Evolutionary conservation across 2,329 filamentous ascomycete species (phyloP), one percentile per base, ranked within the genome.

Genomic region (Lojkania enalia): DNA sequence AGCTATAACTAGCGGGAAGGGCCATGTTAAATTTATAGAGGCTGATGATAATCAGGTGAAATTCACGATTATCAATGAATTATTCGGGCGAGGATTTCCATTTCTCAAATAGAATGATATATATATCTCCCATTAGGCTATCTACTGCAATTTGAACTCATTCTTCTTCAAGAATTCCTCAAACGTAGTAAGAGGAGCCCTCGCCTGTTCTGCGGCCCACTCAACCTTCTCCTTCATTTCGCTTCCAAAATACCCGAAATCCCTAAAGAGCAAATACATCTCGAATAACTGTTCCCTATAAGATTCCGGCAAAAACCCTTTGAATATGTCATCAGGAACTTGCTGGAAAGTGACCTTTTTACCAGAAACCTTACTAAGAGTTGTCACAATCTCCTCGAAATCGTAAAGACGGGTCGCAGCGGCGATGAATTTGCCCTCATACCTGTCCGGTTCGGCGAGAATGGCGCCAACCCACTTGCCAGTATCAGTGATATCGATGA

Each of bases 401-500:
- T 66, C 74, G 47, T 67, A 66, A 38, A 74, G 68, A 3, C 64
- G 64, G 13, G 63, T 57, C 0, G 77, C 77, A 0, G 69, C 78
- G 14, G 70, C 65, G 20, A 82, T 66, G 2, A 60, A 69, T 49
- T 72, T 72, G 12, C 74, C 75, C 1, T 71, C 61, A 16, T 73
- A 73, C 36, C 68, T 66, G 0, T 74, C 73, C 0, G 73, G 72
- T 12, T 77, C 58, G 1, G 66, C 68, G 0, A 77, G 64, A 16
- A 77, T 71, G 5, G 70, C 63, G 2, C 58, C 69, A 5, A 74
- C 50, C 56, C 44, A 77, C 37, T 72, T 71, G 6, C 77, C 78
- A 1, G 71, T 74, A 44, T 80, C 76, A 1, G 60, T 64, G 13
- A 70, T 69, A 44, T 78, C 74, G 42, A 80, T 67, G 29, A 75